phyloP scores from a whole-genome alignment of 148 eudicot genomes.

The Beta vulgaris region DNA sequence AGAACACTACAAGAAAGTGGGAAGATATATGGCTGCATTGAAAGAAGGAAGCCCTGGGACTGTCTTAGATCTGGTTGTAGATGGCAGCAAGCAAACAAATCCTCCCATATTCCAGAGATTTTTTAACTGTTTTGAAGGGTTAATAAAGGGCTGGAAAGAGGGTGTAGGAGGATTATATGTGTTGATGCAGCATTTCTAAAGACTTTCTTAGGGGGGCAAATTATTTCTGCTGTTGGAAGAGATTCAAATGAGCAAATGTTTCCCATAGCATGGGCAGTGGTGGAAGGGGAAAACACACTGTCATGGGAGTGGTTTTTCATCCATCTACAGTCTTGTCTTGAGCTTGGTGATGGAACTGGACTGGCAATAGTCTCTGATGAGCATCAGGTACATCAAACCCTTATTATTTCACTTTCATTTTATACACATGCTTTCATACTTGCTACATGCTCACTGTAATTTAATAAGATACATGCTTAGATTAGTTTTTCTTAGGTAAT shows the following conservation, averaged over 20 bases:
- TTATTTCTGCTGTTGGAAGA: not conserved
- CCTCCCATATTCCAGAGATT: not conserved
- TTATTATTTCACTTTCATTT: not conserved
- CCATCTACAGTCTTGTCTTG: not conserved
- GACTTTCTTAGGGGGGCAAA: not conserved
- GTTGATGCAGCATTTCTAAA: slow-evolving; percentile 2
- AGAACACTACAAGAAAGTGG: not conserved
- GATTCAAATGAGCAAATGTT: slow-evolving; percentile 7
- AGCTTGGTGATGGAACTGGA: not conserved
- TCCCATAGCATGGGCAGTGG: not conserved
- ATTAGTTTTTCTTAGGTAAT: too few species aligned
- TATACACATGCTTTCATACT: not conserved
- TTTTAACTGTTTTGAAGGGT: not conserved
- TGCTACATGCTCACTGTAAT: not conserved
- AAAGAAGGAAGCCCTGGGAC: not conserved
- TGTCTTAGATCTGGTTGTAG: too few species aligned
- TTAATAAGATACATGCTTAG: not conserved
- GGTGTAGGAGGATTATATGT: not conserved
- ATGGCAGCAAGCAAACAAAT: not conserved
- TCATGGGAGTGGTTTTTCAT: not conserved
- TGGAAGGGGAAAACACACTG: not conserved
- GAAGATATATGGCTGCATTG: not conserved
- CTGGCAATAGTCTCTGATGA: not conserved
- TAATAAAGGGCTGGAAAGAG: not conserved
- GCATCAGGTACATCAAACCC: not conserved